Evolutionary conservation across 169 alveolate species (phyloP), one percentile per base, ranked within the genome.

Genomic region (Cyclospora cayetanensis): DNA sequence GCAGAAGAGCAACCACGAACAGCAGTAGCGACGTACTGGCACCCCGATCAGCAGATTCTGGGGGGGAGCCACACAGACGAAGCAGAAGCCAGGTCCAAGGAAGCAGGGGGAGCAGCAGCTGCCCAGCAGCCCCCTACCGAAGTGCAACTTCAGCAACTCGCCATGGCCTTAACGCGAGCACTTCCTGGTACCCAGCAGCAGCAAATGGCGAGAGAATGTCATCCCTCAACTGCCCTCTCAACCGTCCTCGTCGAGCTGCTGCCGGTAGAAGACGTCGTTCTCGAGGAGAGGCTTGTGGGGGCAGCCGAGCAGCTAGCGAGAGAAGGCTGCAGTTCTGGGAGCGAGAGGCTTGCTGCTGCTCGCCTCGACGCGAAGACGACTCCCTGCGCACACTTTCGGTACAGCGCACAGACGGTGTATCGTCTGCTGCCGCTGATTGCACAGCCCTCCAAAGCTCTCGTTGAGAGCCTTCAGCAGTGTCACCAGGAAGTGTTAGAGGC

Each of bases 371-470:
- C 1, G 74, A 46, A 31, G 52, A 22, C 89, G 53, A 50, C 72
- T 11, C 74, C 89, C 34, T 50, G 89, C 74, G 89, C 52, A 0
- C 89, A 79, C n/a, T 79, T 52, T 35, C 68, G 89, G 20, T 79
- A 79, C 34, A 72, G 41, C 3, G 42, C 53, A 29, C 74, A 87
- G 7, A 35, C 92, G 37, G 86, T 87, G 22, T 87, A 50, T 37
- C 86, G 92, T 12, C 86, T 87, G 20, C 87, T 87, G 25, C 92
- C 92, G 5, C 84, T 85, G 55, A 53, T 85, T 12, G 18, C 72
- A 20, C 31, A 31, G 34, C 91, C 91, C n/a, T 31, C 89, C 29
- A 52, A 18, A 1, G 7, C 53, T 63, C 89, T 79, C 35, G 25
- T 79, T 4, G 74, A 79, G 22, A 79, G 72, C 72, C 4, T 79